Percentiles rank a stretch among this genome's conserved stretches.
Conservation (phyloP, 2,329 filamentous ascomycete species). For the Aaosphaeria pasadenensis region DNA sequence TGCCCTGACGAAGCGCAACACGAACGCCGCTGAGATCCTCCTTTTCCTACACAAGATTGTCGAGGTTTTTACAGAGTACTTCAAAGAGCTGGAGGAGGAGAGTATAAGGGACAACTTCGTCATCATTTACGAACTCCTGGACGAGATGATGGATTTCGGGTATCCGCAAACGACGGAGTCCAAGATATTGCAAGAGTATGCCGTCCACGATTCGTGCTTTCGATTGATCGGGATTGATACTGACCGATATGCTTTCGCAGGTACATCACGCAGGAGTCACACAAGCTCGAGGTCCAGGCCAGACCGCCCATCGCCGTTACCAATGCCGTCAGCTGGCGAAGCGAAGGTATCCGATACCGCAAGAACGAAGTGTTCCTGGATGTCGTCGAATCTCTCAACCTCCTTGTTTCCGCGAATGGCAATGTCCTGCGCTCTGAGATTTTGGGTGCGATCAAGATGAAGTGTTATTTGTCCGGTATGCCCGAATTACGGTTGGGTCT, state of each 20-base stretch:
- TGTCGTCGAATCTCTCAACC: conserved; percentile 92
- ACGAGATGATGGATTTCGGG: conserved; percentile 99
- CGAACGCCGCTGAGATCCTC: conserved; percentile 96
- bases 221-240: background rate
- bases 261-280: conserved; percentile 98
- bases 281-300: conserved; percentile 96
- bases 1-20: conserved; percentile 96
- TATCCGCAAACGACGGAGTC: conserved; percentile 97
- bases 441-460: conserved; percentile 97
- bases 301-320: conserved; percentile 96
- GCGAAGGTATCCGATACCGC: conserved; percentile 94
- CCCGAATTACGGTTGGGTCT: conserved; percentile 89
- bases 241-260: conserved; percentile 27
- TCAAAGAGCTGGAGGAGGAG: conserved; percentile 98
- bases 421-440: conserved; percentile 97
- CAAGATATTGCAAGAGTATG: conserved; percentile 92
- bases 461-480: conserved; percentile 98
- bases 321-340: conserved; percentile 96
- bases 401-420: conserved; percentile 89
- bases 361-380: conserved; percentile 99
- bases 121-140: conserved; percentile 95
- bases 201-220: background rate
- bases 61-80: conserved; percentile 99
- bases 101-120: conserved; percentile 99
- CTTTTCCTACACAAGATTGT: conserved; percentile 98